Evolutionary conservation across 371 early-diverging fungal genomes (phyloP), one percentile per base, ranked within the genome.

Genomic region (Cokeromyces recurvatus): DNA sequence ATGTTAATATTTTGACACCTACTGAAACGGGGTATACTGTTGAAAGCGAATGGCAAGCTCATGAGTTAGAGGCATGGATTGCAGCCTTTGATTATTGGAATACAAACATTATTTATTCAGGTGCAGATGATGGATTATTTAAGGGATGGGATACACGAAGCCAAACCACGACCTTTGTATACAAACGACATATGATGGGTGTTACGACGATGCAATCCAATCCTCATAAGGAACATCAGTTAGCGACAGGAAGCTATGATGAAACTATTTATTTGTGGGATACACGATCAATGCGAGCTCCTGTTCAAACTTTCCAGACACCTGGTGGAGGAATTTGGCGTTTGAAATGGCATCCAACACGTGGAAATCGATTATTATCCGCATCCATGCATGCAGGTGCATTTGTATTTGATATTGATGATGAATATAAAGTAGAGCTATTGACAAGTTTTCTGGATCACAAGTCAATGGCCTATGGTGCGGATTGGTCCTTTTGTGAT

Each of bases 41-140:
- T 16, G 46, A 43, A 6, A 40, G 64, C 1, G 64, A 77, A 16
- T 87, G 89, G 92, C 67, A 77, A 10, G 95, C 85, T 0, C 95
- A 95, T 57, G 85, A 81, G n/a, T 74, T 88, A 38, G 95, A 95
- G 57, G 93, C 95, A 2, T 96, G 97, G 97, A 91, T 89, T 49
- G 78, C 84, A 0, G 86, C 85, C 2, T 94, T 87, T 61, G 82
- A 96, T 55, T 85, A 86, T 48, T 86, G 85, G 77, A 71, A 84
- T 32, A 62, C 87, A 0, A 63, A 74, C 14, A 48, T 78, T 1
- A 58, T 92, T 0, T 92, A 81, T 51, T 53, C 63, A 22, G 89
- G 92, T 10, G 90, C 83, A 4, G 97, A 94, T 56, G 97, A 95
- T 59, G 77, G 81, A 22, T 44, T 68, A 3, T 77, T 94, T 31